Evolutionary conservation across 208 protist species (phyloP).

Genomic region (Naegleria fowleri): DNA sequence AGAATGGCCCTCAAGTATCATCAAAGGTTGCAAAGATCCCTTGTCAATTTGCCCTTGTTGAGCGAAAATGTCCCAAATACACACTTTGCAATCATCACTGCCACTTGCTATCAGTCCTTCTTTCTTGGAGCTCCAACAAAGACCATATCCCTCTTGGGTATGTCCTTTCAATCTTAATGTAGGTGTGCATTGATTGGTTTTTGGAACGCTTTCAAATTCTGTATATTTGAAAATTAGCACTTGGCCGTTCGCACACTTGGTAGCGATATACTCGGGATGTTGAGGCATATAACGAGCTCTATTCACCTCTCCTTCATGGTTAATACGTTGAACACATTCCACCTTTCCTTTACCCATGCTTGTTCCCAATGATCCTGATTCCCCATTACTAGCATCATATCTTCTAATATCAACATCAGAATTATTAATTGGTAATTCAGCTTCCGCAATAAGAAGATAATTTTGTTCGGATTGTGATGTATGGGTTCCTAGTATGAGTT

Average conservation of each 20-base stretch:
- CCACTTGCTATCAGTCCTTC: slow-evolving; percentile 75
- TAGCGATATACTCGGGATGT: slow-evolving; percentile 74
- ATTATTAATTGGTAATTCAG: slow-evolving; percentile 29
- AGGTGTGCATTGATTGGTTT: slow-evolving; percentile 50
- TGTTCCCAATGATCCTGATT: background rate
- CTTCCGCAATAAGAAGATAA: slow-evolving; percentile 73
- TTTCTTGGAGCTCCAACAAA: slow-evolving; percentile 59
- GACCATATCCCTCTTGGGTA: slow-evolving; percentile 68
- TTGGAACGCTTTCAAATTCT: slow-evolving; percentile 58
- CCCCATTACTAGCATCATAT: background rate
- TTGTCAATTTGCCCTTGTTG: slow-evolving; percentile 39
- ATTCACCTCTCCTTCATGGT: slow-evolving; percentile 75
- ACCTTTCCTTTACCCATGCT: background rate
- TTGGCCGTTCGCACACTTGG: slow-evolving; percentile 60
- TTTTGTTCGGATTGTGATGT: slow-evolving; percentile 75
- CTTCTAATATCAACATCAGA: slow-evolving; percentile 16
- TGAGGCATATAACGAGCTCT: slow-evolving; percentile 80
- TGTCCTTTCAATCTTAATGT: slow-evolving; percentile 65
- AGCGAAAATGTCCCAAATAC: slow-evolving; percentile 77
- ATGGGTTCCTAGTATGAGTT: slow-evolving; percentile 78
- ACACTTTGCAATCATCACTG: slow-evolving; percentile 79
- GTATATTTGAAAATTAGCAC: slow-evolving; percentile 75
- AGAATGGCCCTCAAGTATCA: slow-evolving; percentile 39
- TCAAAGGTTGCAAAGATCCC: slow-evolving; percentile 39
- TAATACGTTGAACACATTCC: slow-evolving; percentile 55